Evolutionary conservation across 2,329 filamentous ascomycete species (phyloP), one percentile per base, ranked within the genome.

Genomic region (Apiospora malaysiana): DNA sequence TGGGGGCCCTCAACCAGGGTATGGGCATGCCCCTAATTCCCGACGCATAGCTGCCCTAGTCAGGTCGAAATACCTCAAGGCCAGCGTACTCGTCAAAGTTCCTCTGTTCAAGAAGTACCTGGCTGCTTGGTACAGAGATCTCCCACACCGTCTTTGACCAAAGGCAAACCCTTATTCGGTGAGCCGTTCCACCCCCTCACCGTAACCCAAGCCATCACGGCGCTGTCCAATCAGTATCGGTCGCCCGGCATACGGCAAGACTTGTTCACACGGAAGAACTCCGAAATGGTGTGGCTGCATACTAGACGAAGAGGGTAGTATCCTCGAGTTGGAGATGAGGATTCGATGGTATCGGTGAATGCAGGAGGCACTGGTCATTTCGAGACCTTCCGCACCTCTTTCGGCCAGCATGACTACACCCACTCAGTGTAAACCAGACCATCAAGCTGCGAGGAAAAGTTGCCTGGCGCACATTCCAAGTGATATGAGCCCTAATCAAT

Each of bases 21-120:
- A 68, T 14, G 42, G 27, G 21, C 21, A 47, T 47, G 18, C 5
- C 42, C 66, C 42, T 37, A 21, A 27, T 67, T 67, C 66, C 42
- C 42, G 66, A 67, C 45, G 66, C 66, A 67, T 25, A 47, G 66
- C 23, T 46, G 66, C 43, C 42, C 66, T 47, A 47, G 43, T n/a
- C 56, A 40, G 56, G 56, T 32, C 37, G 32, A 63, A 40, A 63
- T 63, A 63, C 9, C 21, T 63, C 56, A 21, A n/a, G n/a, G 56
- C 56, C 56, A 18, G 32, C 27, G 32, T n/a, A 40, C 27, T 63
- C 56, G 7, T 40, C 32, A 18, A 63, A 21, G 18, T 40, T 5
- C 18, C 37, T 32, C 27, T 63, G 21, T 9, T 23, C 56, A 63
- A 40, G 32, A 40, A 63, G 32, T 40, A 23, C 56, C 32, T 32